Evolutionary conservation across 78 protist species (phyloP).

Genomic region (Dictyostelium firmibasis): DNA sequence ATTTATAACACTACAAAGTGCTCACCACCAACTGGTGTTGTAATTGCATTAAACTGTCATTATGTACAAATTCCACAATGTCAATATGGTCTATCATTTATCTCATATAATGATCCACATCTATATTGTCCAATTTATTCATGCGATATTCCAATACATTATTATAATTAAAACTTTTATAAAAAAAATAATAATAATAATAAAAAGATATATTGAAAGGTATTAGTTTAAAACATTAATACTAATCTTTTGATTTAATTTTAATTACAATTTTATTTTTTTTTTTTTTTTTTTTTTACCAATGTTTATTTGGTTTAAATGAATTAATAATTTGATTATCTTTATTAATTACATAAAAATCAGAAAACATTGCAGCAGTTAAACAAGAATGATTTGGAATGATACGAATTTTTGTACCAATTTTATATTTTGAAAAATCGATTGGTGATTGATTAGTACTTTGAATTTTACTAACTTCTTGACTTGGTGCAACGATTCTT

Average conservation of each 20-base stretch:
- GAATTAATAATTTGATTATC: background rate
- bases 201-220: background rate
- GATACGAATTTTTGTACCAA: conserved; percentile 28
- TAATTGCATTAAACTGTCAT: background rate
- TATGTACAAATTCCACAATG: background rate
- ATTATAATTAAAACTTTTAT: background rate
- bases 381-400: conserved; percentile 74
- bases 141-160: background rate
- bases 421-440: background rate
- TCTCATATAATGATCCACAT: background rate
- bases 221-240: no score
- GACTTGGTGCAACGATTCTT: conserved; percentile 42
- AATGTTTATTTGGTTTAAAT: conserved; percentile 64
- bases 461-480: conserved; percentile 54
- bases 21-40: background rate
- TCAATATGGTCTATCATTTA: background rate
- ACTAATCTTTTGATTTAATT: no score
- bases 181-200: background rate
- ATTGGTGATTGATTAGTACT: conserved; percentile 6
- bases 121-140: conserved; percentile 1
- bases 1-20: background rate
- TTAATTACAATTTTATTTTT: background rate
- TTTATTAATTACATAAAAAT: conserved; percentile 2
- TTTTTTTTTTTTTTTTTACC: conserved; percentile 20
- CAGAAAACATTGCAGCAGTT: conserved; percentile 69